Percentiles rank a stretch among this genome's conserved stretches.
phyloP scores from a whole-genome alignment of 1,284 basidiomycete genomes.

The Ceratobasidium sp. region DNA sequence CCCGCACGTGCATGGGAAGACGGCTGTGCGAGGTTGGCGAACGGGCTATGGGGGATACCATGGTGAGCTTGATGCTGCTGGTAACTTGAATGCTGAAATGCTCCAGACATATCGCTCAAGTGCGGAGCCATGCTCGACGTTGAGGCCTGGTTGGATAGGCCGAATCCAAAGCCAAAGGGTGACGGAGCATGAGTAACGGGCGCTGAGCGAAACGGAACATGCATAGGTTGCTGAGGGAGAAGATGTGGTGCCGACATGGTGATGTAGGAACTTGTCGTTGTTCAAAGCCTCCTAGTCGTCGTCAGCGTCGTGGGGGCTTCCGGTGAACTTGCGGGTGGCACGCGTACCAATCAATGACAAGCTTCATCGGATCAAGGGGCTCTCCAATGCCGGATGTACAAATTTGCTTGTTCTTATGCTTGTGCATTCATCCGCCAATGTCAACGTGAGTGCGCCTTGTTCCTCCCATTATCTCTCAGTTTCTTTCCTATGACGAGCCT shows the following conservation, averaged over 20 bases:
- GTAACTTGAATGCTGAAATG: conserved; percentile 57
- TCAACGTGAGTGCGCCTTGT: conserved; percentile 55
- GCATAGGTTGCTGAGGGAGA: conserved; percentile 23
- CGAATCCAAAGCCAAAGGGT: conserved; percentile 76
- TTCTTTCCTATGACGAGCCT: conserved; percentile 64
- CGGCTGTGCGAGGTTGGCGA: neutral
- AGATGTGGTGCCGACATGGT: conserved; percentile 36
- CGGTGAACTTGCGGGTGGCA: conserved; percentile 68
- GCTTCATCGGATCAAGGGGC: conserved; percentile 36
- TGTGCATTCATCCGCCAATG: conserved; percentile 44
- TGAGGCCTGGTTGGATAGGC: conserved; percentile 53
- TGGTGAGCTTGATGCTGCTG: conserved; percentile 56
- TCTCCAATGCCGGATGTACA: conserved; percentile 40
- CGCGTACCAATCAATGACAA: conserved; percentile 58
- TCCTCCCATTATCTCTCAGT: conserved; percentile 43
- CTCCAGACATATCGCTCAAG: conserved; percentile 49
- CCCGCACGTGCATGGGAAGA: conserved; percentile 43
- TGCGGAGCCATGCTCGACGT: conserved; percentile 46
- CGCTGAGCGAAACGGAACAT: conserved; percentile 68
- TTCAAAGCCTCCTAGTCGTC: conserved; percentile 14
- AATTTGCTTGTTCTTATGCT: conserved; percentile 49
- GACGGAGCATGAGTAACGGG: conserved; percentile 71
- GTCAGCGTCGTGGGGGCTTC: conserved; percentile 59
- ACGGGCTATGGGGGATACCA: conserved; percentile 13
- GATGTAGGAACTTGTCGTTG: neutral